These are phyloP conservation scores for Alternaria infectoria DNA, from an alignment of 2,329 filamentous ascomycete species.

Conservation along the genomic window DNA sequence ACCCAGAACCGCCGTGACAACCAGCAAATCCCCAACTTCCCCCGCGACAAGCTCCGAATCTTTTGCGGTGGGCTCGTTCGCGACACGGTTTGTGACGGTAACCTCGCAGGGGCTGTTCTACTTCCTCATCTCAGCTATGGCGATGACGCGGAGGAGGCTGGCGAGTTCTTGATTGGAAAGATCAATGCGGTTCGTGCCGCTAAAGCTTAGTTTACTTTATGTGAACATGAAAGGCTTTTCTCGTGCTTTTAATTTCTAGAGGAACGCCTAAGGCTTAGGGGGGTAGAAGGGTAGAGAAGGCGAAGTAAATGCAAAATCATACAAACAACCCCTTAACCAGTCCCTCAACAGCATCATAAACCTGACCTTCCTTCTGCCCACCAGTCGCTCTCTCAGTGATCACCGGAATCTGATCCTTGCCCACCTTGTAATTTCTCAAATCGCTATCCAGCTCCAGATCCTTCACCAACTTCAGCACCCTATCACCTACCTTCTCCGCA, in stretches of 20 bases:
- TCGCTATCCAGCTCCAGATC: conserved; percentile 54
- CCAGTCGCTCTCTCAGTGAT: conserved; percentile 55
- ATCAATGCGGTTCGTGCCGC: neutral
- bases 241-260: neutral
- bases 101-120: conserved; percentile 1
- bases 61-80: neutral
- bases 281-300: neutral
- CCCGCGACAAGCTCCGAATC: neutral
- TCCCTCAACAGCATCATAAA: conserved; percentile 52
- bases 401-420: conserved; percentile 49
- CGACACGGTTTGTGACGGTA: conserved; percentile 5
- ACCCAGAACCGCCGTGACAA: neutral
- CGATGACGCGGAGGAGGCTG: neutral
- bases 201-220: neutral
- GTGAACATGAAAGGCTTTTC: neutral
- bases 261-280: neutral
- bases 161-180: conserved; percentile 3
- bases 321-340: conserved; percentile 53
- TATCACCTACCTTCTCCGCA: conserved; percentile 54
- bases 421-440: conserved; percentile 55
- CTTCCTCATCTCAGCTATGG: conserved; percentile 5
- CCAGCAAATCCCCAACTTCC: conserved; percentile 6
- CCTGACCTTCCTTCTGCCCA: conserved; percentile 49
- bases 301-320: neutral
- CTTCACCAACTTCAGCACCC: conserved; percentile 53